These are phyloP conservation scores for Alternaria postmessia DNA, from an alignment of 2,329 filamentous ascomycete species.

Conservation along the genomic window DNA sequence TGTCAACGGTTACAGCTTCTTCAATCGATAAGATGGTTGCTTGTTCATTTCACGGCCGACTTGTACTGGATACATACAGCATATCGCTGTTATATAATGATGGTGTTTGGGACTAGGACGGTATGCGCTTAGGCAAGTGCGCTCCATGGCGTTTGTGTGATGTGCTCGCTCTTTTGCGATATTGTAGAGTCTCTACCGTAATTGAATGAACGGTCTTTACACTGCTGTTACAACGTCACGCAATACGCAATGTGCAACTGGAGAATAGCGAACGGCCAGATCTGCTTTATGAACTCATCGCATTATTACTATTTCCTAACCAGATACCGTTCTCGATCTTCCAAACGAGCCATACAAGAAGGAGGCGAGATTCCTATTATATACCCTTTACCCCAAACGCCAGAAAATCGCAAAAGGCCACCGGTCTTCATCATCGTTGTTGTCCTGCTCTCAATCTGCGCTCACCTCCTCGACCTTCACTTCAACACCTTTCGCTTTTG, in stretches of 20 bases:
- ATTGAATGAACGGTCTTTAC: conserved; percentile 1
- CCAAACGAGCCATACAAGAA: not conserved
- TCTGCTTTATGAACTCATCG: not conserved
- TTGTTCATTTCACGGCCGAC: not conserved
- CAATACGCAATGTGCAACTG: not conserved
- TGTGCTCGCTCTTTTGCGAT: conserved; percentile 8
- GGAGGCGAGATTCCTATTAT: not conserved
- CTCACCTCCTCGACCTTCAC: not conserved
- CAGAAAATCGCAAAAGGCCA: not conserved
- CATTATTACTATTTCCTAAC: not conserved
- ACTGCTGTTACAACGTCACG: not conserved
- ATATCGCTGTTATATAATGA: conserved; percentile 18
- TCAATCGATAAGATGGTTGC: conserved; percentile 1
- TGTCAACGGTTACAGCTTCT: not conserved
- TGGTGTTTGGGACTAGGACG: conserved; percentile 13
- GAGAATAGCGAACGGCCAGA: too few species aligned
- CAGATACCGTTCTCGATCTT: too few species aligned
- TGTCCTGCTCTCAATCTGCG: not conserved
- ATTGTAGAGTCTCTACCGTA: not conserved
- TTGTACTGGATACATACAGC: not conserved
- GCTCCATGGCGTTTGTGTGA: conserved; percentile 18
- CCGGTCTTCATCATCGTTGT: not conserved
- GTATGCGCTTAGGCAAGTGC: conserved; percentile 18
- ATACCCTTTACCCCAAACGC: not conserved
- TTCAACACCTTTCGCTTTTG: not conserved